Conservation (phyloP, 192 early-diverging fungal species). For the Endogone sp. region DNA sequence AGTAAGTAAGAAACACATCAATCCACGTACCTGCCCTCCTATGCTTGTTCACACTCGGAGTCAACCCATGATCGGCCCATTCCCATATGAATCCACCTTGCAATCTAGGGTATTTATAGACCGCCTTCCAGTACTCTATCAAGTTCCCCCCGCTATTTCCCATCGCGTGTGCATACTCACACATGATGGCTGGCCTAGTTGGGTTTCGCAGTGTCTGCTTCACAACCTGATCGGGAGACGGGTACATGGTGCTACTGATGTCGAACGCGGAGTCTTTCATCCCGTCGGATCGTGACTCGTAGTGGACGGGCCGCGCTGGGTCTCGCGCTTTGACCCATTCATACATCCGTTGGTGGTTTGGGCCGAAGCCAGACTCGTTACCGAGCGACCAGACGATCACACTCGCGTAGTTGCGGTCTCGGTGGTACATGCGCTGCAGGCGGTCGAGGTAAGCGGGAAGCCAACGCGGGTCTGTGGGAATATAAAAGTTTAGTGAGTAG, state of each 20-base stretch:
- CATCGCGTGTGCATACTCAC: slow-evolving; percentile 15
- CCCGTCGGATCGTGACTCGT: slow-evolving; percentile 2
- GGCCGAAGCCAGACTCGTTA: slow-evolving; percentile 11
- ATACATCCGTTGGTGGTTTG: slow-evolving; percentile 9
- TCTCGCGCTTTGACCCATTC: slow-evolving; percentile 9
- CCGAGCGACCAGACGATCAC: slow-evolving; percentile 13
- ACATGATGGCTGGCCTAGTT: not conserved
- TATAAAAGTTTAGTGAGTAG: no score
- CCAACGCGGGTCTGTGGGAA: not conserved
- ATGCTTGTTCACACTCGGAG: not conserved
- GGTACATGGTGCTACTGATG: slow-evolving; percentile 14
- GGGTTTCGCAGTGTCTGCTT: slow-evolving; percentile 6
- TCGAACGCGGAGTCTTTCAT: slow-evolving; percentile 2
- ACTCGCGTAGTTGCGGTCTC: slow-evolving; percentile 8
- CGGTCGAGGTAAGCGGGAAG: slow-evolving; percentile 5
- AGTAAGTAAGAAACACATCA: not conserved
- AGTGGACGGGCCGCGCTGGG: slow-evolving; percentile 6
- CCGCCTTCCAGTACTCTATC: slow-evolving; percentile 1
- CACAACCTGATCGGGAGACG: slow-evolving; percentile 4
- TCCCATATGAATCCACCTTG: slow-evolving; percentile 14
- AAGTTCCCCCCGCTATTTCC: slow-evolving; percentile 12
- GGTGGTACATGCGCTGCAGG: slow-evolving; percentile 7
- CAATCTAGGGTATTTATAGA: slow-evolving; percentile 6
- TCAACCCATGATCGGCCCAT: slow-evolving; percentile 14
- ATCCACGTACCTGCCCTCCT: slow-evolving; percentile 1